Evolutionary conservation across 768 basidiomycete species (phyloP).

Genomic region (Tricholoma sp.): DNA sequence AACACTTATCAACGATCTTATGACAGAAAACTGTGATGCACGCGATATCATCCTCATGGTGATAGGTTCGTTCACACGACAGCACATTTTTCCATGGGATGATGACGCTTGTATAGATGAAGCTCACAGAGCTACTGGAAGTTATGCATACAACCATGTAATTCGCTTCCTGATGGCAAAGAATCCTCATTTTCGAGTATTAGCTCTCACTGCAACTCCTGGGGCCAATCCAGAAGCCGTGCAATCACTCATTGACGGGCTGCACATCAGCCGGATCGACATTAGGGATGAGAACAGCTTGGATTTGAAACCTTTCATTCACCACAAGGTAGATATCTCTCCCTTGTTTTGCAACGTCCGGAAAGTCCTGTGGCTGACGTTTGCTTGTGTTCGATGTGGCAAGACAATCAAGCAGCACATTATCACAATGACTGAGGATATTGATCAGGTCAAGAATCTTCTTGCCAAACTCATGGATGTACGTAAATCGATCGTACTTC

Average conservation of each 20-base stretch:
- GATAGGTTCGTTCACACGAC: constrained; percentile 49
- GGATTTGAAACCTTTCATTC: constrained; percentile 81
- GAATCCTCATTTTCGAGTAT: constrained; percentile 87
- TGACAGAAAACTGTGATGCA: constrained; percentile 66
- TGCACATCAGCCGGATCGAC: constrained; percentile 94
- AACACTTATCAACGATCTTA: constrained; percentile 85
- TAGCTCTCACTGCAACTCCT: constrained; percentile 95
- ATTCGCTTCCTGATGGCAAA: constrained; percentile 89
- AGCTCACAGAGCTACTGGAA: constrained; percentile 91
- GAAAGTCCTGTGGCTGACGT: neutral
- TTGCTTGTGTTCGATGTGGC: neutral
- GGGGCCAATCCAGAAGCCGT: constrained; percentile 83
- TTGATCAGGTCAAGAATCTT: constrained; percentile 60
- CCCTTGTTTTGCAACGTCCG: neutral
- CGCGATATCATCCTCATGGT: constrained; percentile 82
- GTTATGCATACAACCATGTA: constrained; percentile 88
- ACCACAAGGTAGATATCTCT: constrained; percentile 62
- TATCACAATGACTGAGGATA: constrained; percentile 65
- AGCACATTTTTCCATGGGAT: neutral
- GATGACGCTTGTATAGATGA: constrained; percentile 55
- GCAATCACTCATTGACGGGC: constrained; percentile 82
- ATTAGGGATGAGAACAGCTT: constrained; percentile 88
- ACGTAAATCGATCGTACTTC: constrained; percentile 15
- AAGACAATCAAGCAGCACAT: constrained; percentile 76
- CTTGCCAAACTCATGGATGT: constrained; percentile 75